Base-by-base conservation (phyloP, 176 grass and related monocot genomes). In the Cenchrus purpureus region DNA sequence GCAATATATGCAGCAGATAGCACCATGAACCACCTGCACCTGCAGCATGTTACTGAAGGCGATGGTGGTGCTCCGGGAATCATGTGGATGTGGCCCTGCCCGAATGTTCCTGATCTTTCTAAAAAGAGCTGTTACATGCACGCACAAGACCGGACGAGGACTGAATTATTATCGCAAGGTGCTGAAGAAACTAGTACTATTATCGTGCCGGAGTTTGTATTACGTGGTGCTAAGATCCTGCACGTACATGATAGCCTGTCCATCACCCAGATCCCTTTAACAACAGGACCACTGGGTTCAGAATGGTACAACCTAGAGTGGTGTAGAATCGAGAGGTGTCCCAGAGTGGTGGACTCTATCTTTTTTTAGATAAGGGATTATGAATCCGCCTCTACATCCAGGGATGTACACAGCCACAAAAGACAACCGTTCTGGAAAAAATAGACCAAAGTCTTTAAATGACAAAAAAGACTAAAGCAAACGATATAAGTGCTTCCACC, bases 311-410 rank as follows among this genome's bases (percentile, higher is more conserved):
- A 1, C 0, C 31, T 66, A 40, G 0, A n/a, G 8, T 32, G 14
- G 68, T 87, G 70, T 25, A 17, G 28, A 48, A 4, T 87, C 0
- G 85, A 82, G 71, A 82, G 78, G 61, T 87, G 85, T 19, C 71
- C 79, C 0, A 37, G 8, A 10, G 11, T 82, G n/a, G n/a, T n/a
- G n/a, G n/a, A n/a, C n/a, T n/a, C n/a, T n/a, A n/a, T n/a, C n/a
- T n/a, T n/a, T n/a, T n/a, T n/a, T n/a, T n/a, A n/a, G n/a, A n/a
- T n/a, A n/a, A n/a, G n/a, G n/a, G n/a, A n/a, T n/a, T n/a, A n/a
- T n/a, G n/a, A n/a, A n/a, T n/a, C n/a, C n/a, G n/a, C n/a, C n/a
- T n/a, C n/a, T n/a, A n/a, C n/a, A n/a, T n/a, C n/a, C n/a, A n/a
- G n/a, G n/a, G n/a, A n/a, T n/a, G n/a, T n/a, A n/a, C n/a, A n/a